Conservation (phyloP, 2,329 filamentous ascomycete genomes). For the Beauveria caledonica region DNA sequence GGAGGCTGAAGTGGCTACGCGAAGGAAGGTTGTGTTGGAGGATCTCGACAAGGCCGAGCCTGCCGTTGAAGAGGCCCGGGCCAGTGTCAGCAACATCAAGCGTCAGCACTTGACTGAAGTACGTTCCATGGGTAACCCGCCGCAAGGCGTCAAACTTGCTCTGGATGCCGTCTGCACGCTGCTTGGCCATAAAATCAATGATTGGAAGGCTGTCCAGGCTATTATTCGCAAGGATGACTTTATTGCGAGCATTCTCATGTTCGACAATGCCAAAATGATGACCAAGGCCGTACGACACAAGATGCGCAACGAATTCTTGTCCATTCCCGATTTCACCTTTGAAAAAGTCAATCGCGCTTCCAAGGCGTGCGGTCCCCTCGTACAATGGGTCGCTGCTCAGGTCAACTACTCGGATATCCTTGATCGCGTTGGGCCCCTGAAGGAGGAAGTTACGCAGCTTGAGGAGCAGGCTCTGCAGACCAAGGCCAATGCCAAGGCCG, state of each 20-base stretch:
- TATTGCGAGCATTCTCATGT: conserved; percentile 94
- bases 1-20: conserved; percentile 75
- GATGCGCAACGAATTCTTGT: conserved; percentile 89
- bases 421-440: conserved; percentile 84
- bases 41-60: conserved; percentile 90
- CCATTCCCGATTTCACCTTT: conserved; percentile 90
- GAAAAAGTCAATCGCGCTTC: conserved; percentile 94
- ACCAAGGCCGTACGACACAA: conserved; percentile 70
- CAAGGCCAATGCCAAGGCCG: conserved; percentile 85
- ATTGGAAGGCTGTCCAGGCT: conserved; percentile 85
- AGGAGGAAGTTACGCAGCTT: conserved; percentile 79
- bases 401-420: conserved; percentile 97
- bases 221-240: conserved; percentile 92
- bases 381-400: conserved; percentile 95
- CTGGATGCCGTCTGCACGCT: conserved; percentile 95
- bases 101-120: conserved; percentile 95
- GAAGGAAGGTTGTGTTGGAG: conserved; percentile 74
- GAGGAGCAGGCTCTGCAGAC: conserved; percentile 87
- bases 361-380: conserved; percentile 91
- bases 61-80: conserved; percentile 84
- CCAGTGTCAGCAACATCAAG: conserved; percentile 98
- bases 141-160: conserved; percentile 80
- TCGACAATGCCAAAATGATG: conserved; percentile 94
- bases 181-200: conserved; percentile 79
- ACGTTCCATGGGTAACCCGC: conserved; percentile 90